phyloP scores from a whole-genome alignment of 2,329 filamentous ascomycete species.

The Colletotrichum truncatum region DNA sequence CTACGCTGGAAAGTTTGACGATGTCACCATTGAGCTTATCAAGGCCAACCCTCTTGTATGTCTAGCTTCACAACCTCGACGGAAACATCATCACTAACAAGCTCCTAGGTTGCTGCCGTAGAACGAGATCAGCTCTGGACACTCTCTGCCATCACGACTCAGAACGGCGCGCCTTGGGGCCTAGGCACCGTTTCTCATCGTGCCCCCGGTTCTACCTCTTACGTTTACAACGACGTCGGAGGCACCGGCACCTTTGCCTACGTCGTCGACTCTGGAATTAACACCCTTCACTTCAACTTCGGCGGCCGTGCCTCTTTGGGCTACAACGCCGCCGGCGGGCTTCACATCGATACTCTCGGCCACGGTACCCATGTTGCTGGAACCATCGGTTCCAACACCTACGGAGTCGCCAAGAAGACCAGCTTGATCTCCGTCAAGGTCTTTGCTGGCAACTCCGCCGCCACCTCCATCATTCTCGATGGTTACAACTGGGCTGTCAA shows the following conservation, averaged over 20 bases:
- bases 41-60: slow-evolving; percentile 50
- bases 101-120: slow-evolving; percentile 42
- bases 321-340: slow-evolving; percentile 46
- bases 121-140: slow-evolving; percentile 41
- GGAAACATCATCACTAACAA: background rate
- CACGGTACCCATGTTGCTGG: slow-evolving; percentile 60
- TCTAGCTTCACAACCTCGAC: fast-evolving
- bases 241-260: slow-evolving; percentile 57
- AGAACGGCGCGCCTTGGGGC: slow-evolving; percentile 51
- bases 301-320: slow-evolving; percentile 51
- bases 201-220: slow-evolving; percentile 43
- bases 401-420: slow-evolving; percentile 55
- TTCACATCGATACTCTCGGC: slow-evolving; percentile 47
- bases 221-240: slow-evolving; percentile 51
- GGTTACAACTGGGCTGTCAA: slow-evolving; percentile 53
- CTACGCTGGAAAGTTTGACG: slow-evolving; percentile 54
- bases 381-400: slow-evolving; percentile 53
- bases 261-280: slow-evolving; percentile 65
- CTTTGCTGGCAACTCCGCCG: slow-evolving; percentile 43
- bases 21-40: slow-evolving; percentile 50
- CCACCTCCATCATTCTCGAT: slow-evolving; percentile 41
- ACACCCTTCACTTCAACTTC: slow-evolving; percentile 54
- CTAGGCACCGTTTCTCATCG: slow-evolving; percentile 55
- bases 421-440: slow-evolving; percentile 57
- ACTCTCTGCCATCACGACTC: slow-evolving; percentile 40